Conservation (phyloP, 805 yeast genomes). For the Millerozyma acaciae region DNA sequence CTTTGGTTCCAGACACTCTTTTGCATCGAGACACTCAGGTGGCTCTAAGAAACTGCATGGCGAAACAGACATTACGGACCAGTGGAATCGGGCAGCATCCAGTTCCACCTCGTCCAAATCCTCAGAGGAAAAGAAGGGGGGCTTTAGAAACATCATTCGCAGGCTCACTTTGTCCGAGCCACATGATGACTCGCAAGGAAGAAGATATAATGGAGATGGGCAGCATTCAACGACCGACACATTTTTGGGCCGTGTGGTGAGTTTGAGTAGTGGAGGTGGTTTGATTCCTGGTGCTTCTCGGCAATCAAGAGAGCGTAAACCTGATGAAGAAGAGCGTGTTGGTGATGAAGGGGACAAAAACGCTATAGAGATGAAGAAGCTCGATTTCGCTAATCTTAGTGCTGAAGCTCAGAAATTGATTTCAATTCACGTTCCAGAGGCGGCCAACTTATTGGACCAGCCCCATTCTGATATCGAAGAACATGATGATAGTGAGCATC, state of each 20-base stretch:
- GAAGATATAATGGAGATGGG: too few species aligned
- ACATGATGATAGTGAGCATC: constrained; percentile 1
- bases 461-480: constrained; percentile 2
- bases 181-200: too few species aligned
- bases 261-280: constrained; percentile 24
- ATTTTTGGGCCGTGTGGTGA: constrained; percentile 35
- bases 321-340: constrained; percentile 30
- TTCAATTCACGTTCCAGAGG: constrained; percentile 41
- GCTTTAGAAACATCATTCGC: constrained; percentile 29
- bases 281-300: constrained; percentile 38
- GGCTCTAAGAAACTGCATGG: constrained; percentile 2
- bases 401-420: constrained; percentile 56
- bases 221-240: constrained; percentile 32
- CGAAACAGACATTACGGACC: constrained; percentile 23
- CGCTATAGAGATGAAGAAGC: constrained; percentile 42
- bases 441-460: constrained; percentile 3
- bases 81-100: constrained; percentile 9
- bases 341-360: constrained; percentile 20
- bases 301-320: constrained; percentile 10
- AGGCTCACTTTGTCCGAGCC: constrained; percentile 34
- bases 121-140: constrained; percentile 10
- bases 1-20: too few species aligned
- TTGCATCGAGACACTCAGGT: too few species aligned
- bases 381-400: constrained; percentile 41
- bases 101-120: constrained; percentile 8